Conservation (phyloP, 169 alveolate species). For the Neospora caninum region DNA sequence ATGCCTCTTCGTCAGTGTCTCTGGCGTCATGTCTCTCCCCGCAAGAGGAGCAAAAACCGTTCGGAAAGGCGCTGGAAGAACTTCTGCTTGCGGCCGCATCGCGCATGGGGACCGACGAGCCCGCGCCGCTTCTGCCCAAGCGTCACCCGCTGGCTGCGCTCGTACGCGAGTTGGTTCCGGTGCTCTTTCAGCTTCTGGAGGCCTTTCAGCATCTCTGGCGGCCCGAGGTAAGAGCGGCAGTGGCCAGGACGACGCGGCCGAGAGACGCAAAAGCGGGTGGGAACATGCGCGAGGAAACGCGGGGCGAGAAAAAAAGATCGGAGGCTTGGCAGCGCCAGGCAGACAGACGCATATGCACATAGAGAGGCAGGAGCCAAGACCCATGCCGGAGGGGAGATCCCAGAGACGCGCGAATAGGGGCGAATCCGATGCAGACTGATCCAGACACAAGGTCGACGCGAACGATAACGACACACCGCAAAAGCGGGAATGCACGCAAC, state of each 20-base stretch:
- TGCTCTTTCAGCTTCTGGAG: constrained; percentile 23
- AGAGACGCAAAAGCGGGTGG: too few relatives aligned
- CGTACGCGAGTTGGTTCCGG: constrained; percentile 24
- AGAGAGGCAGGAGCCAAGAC: too few relatives aligned
- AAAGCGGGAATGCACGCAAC: too few relatives aligned
- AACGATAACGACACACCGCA: too few relatives aligned
- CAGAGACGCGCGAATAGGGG: too few relatives aligned
- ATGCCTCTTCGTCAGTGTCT: neutral
- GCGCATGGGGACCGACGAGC: constrained; percentile 9
- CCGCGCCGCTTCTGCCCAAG: constrained; percentile 45
- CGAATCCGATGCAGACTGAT: too few relatives aligned
- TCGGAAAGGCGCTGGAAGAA: constrained; percentile 8
- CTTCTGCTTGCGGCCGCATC: constrained; percentile 33
- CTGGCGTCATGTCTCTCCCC: neutral
- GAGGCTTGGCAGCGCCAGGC: too few relatives aligned
- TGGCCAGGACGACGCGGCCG: too few relatives aligned
- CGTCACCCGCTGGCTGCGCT: constrained; percentile 55
- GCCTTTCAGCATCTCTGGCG: constrained; percentile 45
- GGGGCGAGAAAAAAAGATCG: neutral
- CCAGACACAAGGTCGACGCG: too few relatives aligned
- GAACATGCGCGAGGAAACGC: too few relatives aligned
- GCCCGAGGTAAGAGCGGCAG: constrained; percentile 39
- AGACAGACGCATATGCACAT: too few relatives aligned
- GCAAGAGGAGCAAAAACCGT: neutral
- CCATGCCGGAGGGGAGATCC: too few relatives aligned